phyloP scores from a whole-genome alignment of 768 basidiomycete species.

The Russula griseocarnosa region DNA sequence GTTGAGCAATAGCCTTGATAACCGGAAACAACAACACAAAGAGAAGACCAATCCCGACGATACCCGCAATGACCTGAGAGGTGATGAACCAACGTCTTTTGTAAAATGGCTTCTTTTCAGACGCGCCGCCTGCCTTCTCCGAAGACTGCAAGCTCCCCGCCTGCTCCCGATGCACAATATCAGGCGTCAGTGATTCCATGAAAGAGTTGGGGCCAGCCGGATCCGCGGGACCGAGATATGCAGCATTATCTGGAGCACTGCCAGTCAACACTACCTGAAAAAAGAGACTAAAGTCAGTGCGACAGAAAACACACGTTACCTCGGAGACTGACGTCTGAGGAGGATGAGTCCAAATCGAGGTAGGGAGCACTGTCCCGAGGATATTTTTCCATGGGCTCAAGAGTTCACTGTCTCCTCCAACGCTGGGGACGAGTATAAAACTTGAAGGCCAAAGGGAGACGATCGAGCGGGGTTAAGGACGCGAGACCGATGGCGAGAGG shows the following conservation, averaged over 20 bases:
- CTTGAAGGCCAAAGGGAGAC: background rate
- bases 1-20: constrained; percentile 59
- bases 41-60: constrained; percentile 55
- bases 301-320: background rate
- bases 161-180: background rate
- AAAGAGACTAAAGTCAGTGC: background rate
- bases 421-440: background rate
- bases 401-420: background rate
- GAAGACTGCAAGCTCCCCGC: too few relatives aligned
- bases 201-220: background rate
- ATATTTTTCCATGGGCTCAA: constrained; percentile 13
- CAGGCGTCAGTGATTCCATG: background rate
- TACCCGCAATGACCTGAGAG: constrained; percentile 45
- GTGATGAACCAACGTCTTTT: constrained; percentile 64
- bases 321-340: background rate
- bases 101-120: constrained; percentile 45
- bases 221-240: background rate
- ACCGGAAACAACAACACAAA: constrained; percentile 70
- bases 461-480: background rate
- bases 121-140: constrained; percentile 1
- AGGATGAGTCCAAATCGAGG: background rate
- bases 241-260: background rate
- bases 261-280: background rate
- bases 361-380: constrained; percentile 2
- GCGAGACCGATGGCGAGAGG: background rate